These are phyloP conservation scores for Hawksworthiomyces lignivorus DNA, from an alignment of 2,329 filamentous ascomycete genomes.

Conservation along the genomic window DNA sequence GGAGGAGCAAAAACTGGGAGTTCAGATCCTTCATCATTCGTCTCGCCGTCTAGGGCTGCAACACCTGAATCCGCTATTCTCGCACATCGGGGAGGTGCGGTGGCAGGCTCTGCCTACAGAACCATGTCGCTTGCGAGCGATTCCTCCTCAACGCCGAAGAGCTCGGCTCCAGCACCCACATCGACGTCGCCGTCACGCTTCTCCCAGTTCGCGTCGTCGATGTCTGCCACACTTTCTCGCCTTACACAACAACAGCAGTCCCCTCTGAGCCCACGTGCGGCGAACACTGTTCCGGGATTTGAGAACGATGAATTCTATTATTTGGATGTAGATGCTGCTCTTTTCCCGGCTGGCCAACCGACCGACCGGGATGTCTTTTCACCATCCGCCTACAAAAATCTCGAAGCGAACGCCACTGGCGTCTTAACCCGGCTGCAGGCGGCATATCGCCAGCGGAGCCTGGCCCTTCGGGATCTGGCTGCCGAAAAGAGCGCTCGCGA, in stretches of 20 bases:
- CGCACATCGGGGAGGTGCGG: neutral
- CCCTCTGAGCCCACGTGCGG: conserved; percentile 13
- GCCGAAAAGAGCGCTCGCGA: conserved; percentile 45
- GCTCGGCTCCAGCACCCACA: neutral
- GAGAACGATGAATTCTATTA: conserved; percentile 46
- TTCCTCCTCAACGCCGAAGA: conserved; percentile 8
- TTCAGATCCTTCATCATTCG: conserved; percentile 2
- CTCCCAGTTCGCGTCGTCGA: conserved; percentile 37
- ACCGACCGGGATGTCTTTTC: conserved; percentile 44
- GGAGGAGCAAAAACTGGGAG: conserved; percentile 4
- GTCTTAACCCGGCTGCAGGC: conserved; percentile 49
- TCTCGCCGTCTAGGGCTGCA: conserved; percentile 1
- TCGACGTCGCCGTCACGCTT: conserved; percentile 31
- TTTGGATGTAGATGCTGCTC: conserved; percentile 46
- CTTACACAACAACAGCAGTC: conserved; percentile 21
- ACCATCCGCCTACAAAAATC: conserved; percentile 52
- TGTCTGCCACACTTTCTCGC: conserved; percentile 36
- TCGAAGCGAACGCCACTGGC: conserved; percentile 50
- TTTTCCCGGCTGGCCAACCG: conserved; percentile 41
- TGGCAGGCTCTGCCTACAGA: conserved; percentile 7
- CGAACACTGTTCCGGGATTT: conserved; percentile 4
- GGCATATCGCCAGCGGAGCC: conserved; percentile 48
- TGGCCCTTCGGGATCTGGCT: conserved; percentile 41
- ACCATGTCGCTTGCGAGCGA: conserved; percentile 19
- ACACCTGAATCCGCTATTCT: conserved; percentile 8